Base-by-base conservation (phyloP, 106 monocot genomes). In the Phalaenopsis equestris region DNA sequence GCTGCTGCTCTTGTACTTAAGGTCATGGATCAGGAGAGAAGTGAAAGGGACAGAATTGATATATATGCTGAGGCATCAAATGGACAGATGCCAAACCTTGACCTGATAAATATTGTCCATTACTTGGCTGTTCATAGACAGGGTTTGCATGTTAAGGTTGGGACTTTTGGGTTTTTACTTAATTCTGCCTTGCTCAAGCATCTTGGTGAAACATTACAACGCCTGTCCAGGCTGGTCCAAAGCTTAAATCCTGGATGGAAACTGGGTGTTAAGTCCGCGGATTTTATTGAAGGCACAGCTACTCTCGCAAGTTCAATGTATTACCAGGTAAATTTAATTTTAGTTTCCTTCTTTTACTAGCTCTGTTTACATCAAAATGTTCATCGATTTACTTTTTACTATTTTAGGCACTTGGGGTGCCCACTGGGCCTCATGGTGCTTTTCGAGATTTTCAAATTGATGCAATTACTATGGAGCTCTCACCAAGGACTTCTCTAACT, bases 71-170 rank as follows among this genome's bases (percentile, higher is more conserved):
- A 96, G 86, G 96, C 91, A 46, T 91, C 96, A 18, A 96, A 96
- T 93, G 96, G 96, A 7, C 96, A 96, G 80, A 96, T 96, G 96
- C 96, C 96, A 46, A 96, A 96, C 56, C 81, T 96, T 67, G 96
- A 96, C 74, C 93, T 96, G 72, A 82, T 96, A 77, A 96, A 96
- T 82, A 85, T 90, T 73, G 96, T 89, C 5, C 91, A 93, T 83
- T 91, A 86, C 82, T 81, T 96, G 79, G 96, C 93, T 57, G 90
- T 88, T 82, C 96, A 93, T 68, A 87, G 93, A 77, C 96, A 96
- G 87, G 91, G 88, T 76, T 85, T 93, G 39, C 87, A 67, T 65
- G 93, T 93, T 41, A 90, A 86, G 30, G 78, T 96, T 80, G 91
- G 86, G 42, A 87, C 58, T 56, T 36, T 91, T 67, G 75, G 72